Evolutionary conservation across 1,284 basidiomycete species (phyloP).

Genomic region (Melampsora americana): DNA sequence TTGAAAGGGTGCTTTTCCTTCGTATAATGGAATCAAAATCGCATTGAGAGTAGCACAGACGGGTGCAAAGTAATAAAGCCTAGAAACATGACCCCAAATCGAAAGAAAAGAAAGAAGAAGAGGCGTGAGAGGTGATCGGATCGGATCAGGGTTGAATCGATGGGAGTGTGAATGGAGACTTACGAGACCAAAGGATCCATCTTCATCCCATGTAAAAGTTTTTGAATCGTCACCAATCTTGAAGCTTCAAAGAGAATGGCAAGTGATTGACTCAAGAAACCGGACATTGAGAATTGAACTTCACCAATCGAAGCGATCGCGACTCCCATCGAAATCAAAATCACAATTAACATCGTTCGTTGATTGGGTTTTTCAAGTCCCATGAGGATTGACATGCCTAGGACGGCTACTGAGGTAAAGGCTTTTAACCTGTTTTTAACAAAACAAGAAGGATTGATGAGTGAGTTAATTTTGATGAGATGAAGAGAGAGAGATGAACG

Average conservation of each 20-base stretch:
- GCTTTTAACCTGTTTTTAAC: conserved; percentile 55
- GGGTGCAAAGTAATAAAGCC: conserved; percentile 40
- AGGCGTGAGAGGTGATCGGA: too few species aligned
- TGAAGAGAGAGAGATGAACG: not conserved
- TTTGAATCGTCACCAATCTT: conserved; percentile 50
- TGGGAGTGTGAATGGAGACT: not conserved
- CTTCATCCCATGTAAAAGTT: conserved; percentile 50
- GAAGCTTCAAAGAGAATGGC: conserved; percentile 50
- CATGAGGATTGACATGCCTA: conserved; percentile 51
- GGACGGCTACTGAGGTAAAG: conserved; percentile 53
- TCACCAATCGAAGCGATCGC: conserved; percentile 45
- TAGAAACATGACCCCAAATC: not conserved
- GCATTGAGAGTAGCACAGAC: conserved; percentile 57
- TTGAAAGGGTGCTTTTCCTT: conserved; percentile 56
- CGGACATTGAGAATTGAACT: conserved; percentile 51
- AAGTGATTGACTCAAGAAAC: conserved; percentile 49
- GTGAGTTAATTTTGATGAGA: conserved; percentile 61
- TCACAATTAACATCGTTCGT: conserved; percentile 55
- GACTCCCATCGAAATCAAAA: conserved; percentile 57
- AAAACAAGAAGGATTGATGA: conserved; percentile 46
- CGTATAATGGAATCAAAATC: conserved; percentile 56
- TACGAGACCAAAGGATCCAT: conserved; percentile 51
- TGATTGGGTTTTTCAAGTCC: conserved; percentile 51
- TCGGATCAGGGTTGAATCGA: not conserved
- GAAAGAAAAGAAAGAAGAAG: too few species aligned